Evolutionary conservation across 1,139 yeast species (phyloP), one percentile per base, ranked within the genome.

Genomic region (Entelexis sorbosivorans): DNA sequence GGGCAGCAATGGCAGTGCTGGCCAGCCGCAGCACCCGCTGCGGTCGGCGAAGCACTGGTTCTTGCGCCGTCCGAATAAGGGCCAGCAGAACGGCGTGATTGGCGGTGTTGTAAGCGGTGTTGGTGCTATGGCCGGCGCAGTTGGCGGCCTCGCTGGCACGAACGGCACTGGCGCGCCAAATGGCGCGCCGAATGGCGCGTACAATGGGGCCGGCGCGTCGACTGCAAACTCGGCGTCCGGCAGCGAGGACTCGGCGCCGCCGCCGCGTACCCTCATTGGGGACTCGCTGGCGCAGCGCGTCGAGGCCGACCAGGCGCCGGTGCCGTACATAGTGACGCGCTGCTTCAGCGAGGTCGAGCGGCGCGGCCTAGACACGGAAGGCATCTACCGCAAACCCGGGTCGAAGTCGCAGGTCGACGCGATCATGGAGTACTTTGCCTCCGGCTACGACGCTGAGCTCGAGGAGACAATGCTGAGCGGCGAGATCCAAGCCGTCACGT

Each of bases 361-460:
- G 42, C 71, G 88, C 57, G 89, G 95, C 10, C 64, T 85, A 60
- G 79, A 74, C 46, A 70, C 73, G 39, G 97, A 89, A 66, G 98
- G 98, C 6, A 76, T 91, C 38, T 91, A 91, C 69, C 75, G 98
- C 60, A 83, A 89, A 58, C 83, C 94, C 22, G 98, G 97, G 2
- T 88, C 91, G 7, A 78, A 83, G 54, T 78, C 91, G 14, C 86
- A 87, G 50, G 78, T 86, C 58, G 81, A 76, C 52, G 60, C 74
- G 62, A 63, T 69, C 67, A 69, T 71, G 59, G 69, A 68, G 52
- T 66, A 68, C 52, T 75, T 75, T 60, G 73, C 66, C 50, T 59
- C 59, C 48, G 61, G 56, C 29, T 51, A 52, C 22, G 54, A 54
- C 38, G 56, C 59, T 33, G 44, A 34, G 14, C 38, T 39, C 11